phyloP scores from a whole-genome alignment of 2,329 filamentous ascomycete species.

The Aspergillus sp. region DNA sequence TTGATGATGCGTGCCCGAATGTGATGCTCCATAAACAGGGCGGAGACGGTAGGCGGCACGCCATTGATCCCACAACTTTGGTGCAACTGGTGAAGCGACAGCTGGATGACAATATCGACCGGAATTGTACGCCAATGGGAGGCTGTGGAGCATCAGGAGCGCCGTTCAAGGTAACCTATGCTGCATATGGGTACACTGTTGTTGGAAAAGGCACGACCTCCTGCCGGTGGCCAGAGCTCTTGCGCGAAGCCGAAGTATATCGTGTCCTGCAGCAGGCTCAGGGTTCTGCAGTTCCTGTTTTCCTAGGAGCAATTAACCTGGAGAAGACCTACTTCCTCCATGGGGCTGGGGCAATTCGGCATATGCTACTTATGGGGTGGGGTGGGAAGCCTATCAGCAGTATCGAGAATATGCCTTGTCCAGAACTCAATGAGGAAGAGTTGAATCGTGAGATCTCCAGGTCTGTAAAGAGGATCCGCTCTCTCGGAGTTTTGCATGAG shows the following conservation, averaged over 20 bases:
- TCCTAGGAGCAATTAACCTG: conserved; percentile 19
- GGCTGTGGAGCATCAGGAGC: conserved; percentile 18
- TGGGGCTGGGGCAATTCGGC: conserved; percentile 13
- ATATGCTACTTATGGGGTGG: conserved; percentile 27
- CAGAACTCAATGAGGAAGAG: neutral
- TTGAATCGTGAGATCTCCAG: conserved; percentile 3
- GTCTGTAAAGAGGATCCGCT: conserved; percentile 6
- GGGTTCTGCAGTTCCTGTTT: conserved; percentile 22
- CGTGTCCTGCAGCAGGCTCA: conserved; percentile 14
- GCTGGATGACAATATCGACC: conserved; percentile 20
- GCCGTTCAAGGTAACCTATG: conserved; percentile 22
- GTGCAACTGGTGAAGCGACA: conserved; percentile 17
- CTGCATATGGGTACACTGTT: conserved; percentile 17
- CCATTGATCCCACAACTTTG: conserved; percentile 9
- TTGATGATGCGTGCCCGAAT: conserved; percentile 19
- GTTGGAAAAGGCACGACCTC: conserved; percentile 26
- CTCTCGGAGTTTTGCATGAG: conserved; percentile 12
- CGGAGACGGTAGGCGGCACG: conserved; percentile 7
- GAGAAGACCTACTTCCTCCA: conserved; percentile 20
- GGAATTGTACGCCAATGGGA: conserved; percentile 16
- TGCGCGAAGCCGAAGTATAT: conserved; percentile 19
- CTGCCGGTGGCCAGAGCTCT: conserved; percentile 16
- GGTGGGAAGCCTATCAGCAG: conserved; percentile 10
- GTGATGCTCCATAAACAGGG: conserved; percentile 11
- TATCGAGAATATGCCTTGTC: neutral